A percentile compares a stretch with the other conserved stretches of the same genome.
phyloP scores from a whole-genome alignment of 202 grass and related monocot genomes.

The Schoenoplectus tabernaemontani region DNA sequence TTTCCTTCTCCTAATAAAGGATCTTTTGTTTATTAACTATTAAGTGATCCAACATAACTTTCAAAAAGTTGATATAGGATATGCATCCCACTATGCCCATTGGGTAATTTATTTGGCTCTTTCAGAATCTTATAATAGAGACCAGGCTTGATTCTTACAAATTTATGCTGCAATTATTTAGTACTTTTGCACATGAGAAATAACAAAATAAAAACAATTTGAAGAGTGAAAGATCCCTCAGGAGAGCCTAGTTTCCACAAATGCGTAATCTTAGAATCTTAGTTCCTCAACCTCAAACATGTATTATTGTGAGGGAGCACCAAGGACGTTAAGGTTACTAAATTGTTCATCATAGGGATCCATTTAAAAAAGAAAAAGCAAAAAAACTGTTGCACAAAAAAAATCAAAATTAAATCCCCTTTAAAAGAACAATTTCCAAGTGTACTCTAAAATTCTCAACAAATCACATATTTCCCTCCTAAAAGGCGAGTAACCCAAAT shows the following conservation, averaged over 20 bases:
- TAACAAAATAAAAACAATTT: neutral
- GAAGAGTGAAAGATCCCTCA: constrained; percentile 41
- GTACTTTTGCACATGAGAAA: neutral
- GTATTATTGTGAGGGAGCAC: constrained; percentile 52
- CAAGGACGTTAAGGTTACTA: constrained; percentile 70
- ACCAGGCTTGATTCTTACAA: neutral
- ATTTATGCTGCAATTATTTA: neutral
- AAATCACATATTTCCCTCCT: neutral
- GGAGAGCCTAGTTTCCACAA: constrained; percentile 57
- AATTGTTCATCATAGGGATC: constrained; percentile 57
- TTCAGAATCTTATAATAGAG: neutral
- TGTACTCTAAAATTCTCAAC: neutral
- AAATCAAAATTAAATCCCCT: neutral
- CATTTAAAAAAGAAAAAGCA: constrained; percentile 6
- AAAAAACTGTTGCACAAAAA: too few relatives aligned
- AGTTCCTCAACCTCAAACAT: constrained; percentile 51
- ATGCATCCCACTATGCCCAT: neutral
- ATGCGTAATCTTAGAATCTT: constrained; percentile 27
- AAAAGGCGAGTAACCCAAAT: neutral
- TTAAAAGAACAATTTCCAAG: neutral
- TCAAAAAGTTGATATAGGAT: neutral
- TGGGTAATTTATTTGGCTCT: neutral
- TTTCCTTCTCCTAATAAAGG: neutral
- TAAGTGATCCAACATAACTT: neutral
- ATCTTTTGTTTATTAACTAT: neutral